phyloP scores from a whole-genome alignment of 306 rosid genomes.

The Senna tora region DNA sequence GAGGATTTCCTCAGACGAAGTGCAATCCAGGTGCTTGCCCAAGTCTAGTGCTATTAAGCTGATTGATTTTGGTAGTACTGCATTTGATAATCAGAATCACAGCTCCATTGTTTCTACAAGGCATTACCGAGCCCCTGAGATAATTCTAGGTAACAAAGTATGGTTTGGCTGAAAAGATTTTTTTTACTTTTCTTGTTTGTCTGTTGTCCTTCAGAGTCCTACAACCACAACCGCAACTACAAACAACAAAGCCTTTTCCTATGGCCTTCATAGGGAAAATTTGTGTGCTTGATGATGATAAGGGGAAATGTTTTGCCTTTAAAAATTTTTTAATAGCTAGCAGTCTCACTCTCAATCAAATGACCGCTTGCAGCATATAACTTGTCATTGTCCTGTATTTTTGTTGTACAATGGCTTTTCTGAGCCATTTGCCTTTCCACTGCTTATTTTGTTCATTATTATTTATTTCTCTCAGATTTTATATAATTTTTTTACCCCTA shows the following conservation, averaged over 20 bases:
- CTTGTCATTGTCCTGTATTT: constrained; percentile 10
- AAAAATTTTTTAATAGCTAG: constrained; percentile 14
- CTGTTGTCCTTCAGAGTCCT: constrained; percentile 36
- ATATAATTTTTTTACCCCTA: not conserved
- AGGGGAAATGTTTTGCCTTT: constrained; percentile 10
- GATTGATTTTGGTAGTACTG: constrained; percentile 99
- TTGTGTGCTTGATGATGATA: constrained; percentile 21
- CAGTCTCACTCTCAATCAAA: not conserved
- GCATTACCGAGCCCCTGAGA: constrained; percentile 99
- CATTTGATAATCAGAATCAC: constrained; percentile 82
- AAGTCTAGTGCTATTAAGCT: constrained; percentile 99
- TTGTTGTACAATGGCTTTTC: constrained; percentile 18
- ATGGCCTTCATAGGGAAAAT: not conserved
- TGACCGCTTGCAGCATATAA: constrained; percentile 10
- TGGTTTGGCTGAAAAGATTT: constrained; percentile 52
- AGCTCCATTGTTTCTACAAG: constrained; percentile 96
- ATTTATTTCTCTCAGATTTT: not conserved
- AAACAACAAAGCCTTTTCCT: too few species aligned
- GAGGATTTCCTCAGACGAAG: constrained; percentile 81
- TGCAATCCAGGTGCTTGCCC: constrained; percentile 90
- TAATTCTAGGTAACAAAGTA: constrained; percentile 81
- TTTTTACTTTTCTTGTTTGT: constrained; percentile 36
- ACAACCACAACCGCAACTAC: too few species aligned
- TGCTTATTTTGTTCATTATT: constrained; percentile 2
- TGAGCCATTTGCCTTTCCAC: constrained; percentile 2